These are phyloP conservation scores for Cyclotella sp. DNA, from an alignment of 108 stramenopile genomes.

Conservation along the genomic window DNA sequence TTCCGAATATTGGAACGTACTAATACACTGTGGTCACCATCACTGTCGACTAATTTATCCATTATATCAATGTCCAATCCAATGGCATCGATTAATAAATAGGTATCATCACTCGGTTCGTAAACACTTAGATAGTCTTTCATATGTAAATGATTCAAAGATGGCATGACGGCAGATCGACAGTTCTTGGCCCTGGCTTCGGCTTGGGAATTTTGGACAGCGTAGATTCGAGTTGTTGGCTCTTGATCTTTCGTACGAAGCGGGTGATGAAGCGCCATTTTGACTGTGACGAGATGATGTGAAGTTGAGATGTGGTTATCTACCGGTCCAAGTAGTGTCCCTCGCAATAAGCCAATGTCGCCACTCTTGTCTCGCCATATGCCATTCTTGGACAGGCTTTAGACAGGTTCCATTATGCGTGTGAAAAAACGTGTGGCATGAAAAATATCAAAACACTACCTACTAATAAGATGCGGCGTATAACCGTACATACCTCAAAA, in stretches of 20 bases:
- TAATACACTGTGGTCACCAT: background rate
- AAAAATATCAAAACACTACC: too few relatives aligned
- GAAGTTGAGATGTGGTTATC: background rate
- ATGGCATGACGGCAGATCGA: slow-evolving; percentile 69
- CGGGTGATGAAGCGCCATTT: slow-evolving; percentile 55
- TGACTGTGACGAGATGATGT: background rate
- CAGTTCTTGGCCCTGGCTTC: slow-evolving; percentile 57
- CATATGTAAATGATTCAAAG: slow-evolving; percentile 69
- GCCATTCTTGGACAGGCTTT: too few relatives aligned
- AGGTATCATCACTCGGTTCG: slow-evolving; percentile 93
- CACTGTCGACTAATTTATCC: background rate
- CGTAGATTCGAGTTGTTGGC: slow-evolving; percentile 37
- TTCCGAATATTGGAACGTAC: slow-evolving; percentile 19
- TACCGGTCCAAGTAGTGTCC: background rate
- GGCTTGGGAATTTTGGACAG: slow-evolving; percentile 61
- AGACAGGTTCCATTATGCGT: too few relatives aligned
- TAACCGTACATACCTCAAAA: too few relatives aligned
- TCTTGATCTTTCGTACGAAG: slow-evolving; percentile 45
- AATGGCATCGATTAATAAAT: slow-evolving; percentile 86
- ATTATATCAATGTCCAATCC: slow-evolving; percentile 51
- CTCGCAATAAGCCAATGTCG: too few relatives aligned
- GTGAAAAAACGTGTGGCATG: too few relatives aligned
- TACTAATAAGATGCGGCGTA: too few relatives aligned
- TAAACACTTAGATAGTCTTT: slow-evolving; percentile 83
- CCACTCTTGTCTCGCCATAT: too few relatives aligned